Percentiles rank a stretch among this genome's conserved stretches.
Evolutionary conservation across 2,329 filamentous ascomycete genomes (phyloP).

Genomic region (Xylaria sp.): DNA sequence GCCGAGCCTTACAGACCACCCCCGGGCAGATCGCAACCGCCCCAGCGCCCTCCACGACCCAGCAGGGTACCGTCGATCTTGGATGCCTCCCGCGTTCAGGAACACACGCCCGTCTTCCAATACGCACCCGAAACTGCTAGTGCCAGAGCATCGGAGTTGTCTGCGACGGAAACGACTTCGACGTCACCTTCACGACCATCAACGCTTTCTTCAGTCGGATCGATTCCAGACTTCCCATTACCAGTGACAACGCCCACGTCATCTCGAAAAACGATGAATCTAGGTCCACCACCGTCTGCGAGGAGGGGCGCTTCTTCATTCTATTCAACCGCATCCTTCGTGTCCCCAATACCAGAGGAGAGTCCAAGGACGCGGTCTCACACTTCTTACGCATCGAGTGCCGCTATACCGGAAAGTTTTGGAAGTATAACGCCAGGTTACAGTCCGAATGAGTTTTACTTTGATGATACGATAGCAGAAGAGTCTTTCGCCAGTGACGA

Average conservation of each 20-base stretch:
- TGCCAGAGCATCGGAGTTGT: conserved; percentile 43
- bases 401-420: conserved; percentile 72
- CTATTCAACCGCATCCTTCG: conserved; percentile 67
- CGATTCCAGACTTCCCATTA: conserved; percentile 62
- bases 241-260: conserved; percentile 42
- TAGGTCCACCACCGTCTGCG: conserved; percentile 64
- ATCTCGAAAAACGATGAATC: conserved; percentile 52
- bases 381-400: conserved; percentile 71
- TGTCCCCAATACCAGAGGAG: conserved; percentile 78
- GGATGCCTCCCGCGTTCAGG: conserved; percentile 58
- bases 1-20: conserved; percentile 53
- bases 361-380: conserved; percentile 59
- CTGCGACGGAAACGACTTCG: conserved; percentile 49
- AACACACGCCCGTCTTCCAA: conserved; percentile 58
- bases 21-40: conserved; percentile 53
- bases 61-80: conserved; percentile 62
- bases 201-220: conserved; percentile 55
- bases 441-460: conserved; percentile 53
- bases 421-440: conserved; percentile 51
- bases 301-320: conserved; percentile 65
- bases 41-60: conserved; percentile 62
- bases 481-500: conserved; percentile 51
- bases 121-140: conserved; percentile 43
- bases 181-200: conserved; percentile 56
- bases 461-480: conserved; percentile 53